Evolutionary conservation across 306 rosid species (phyloP).

Genomic region (Lathyrus sativus): DNA sequence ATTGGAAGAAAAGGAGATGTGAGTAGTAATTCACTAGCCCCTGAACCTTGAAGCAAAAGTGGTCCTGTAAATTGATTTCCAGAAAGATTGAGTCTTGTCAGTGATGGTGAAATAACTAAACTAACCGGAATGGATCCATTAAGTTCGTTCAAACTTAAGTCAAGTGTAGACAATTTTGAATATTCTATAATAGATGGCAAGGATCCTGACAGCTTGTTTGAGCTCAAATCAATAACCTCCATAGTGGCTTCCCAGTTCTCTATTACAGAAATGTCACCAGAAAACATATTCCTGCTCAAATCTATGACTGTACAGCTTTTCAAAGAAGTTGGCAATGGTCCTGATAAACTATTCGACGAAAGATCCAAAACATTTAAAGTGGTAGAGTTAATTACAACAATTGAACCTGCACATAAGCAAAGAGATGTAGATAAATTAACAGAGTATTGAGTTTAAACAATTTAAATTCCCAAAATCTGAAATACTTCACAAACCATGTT

Average conservation of each 20-base stretch:
- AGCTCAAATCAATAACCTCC: slow-evolving; percentile 81
- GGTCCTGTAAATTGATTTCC: slow-evolving; percentile 72
- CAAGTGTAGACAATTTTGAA: slow-evolving; percentile 61
- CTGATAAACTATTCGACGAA: slow-evolving; percentile 79
- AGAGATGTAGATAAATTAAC: slow-evolving; percentile 31
- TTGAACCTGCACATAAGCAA: slow-evolving; percentile 66
- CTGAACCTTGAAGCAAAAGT: slow-evolving; percentile 69
- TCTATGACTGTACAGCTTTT: slow-evolving; percentile 54
- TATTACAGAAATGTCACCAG: slow-evolving; percentile 67
- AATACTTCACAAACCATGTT: slow-evolving; percentile 20
- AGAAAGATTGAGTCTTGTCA: slow-evolving; percentile 79
- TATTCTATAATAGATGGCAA: slow-evolving; percentile 66
- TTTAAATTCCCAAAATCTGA: slow-evolving; percentile 11
- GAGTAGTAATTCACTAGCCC: slow-evolving; percentile 70
- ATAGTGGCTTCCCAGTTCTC: slow-evolving; percentile 68
- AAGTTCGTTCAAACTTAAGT: slow-evolving; percentile 80
- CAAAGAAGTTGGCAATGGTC: slow-evolving; percentile 60
- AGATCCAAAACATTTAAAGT: slow-evolving; percentile 68
- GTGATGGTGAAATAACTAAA: slow-evolving; percentile 63
- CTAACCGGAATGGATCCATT: slow-evolving; percentile 74
- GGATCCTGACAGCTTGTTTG: slow-evolving; percentile 74
- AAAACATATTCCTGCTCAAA: slow-evolving; percentile 66
- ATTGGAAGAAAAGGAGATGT: slow-evolving; percentile 56
- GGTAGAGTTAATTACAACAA: slow-evolving; percentile 68
- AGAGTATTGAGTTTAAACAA: slow-evolving; percentile 24